These are phyloP conservation scores for Phoma sp. DNA, from an alignment of 2,329 filamentous ascomycete species.

Conservation along the genomic window DNA sequence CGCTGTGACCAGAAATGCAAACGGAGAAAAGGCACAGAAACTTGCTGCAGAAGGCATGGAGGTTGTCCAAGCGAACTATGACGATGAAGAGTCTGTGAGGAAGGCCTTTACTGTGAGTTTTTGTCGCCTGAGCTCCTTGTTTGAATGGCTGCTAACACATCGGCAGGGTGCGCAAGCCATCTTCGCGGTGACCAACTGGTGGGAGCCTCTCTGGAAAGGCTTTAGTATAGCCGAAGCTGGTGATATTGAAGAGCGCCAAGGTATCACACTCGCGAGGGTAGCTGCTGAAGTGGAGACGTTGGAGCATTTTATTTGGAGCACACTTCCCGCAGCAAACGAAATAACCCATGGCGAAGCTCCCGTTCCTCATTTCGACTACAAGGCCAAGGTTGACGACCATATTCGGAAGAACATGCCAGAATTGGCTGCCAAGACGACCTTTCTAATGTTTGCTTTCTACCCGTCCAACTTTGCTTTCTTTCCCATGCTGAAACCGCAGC, in stretches of 20 bases:
- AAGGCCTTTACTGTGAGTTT: conserved; percentile 18
- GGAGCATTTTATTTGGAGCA: conserved; percentile 55
- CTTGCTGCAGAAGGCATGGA: conserved; percentile 43
- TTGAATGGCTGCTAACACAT: not conserved
- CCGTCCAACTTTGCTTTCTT: conserved; percentile 22
- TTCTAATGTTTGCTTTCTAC: conserved; percentile 24
- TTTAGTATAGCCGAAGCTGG: conserved; percentile 32
- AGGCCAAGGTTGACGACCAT: conserved; percentile 48
- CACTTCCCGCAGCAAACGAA: conserved; percentile 45
- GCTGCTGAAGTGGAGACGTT: conserved; percentile 46
- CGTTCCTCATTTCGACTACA: conserved; percentile 53
- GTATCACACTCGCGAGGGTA: conserved; percentile 50
- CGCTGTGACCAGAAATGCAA: conserved; percentile 55
- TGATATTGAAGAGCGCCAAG: conserved; percentile 45
- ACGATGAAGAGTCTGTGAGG: conserved; percentile 18
- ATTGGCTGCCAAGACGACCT: conserved; percentile 27
- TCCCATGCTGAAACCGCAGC: conserved; percentile 18
- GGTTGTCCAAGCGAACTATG: conserved; percentile 31
- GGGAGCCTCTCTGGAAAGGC: conserved; percentile 25
- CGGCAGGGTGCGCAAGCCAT: conserved; percentile 29
- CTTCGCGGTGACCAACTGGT: conserved; percentile 45
- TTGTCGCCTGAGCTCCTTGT: not conserved
- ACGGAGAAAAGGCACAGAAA: conserved; percentile 2
- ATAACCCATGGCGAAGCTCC: conserved; percentile 39
- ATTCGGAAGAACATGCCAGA: conserved; percentile 45